Evolutionary conservation across 495 filamentous ascomycete species (phyloP), one percentile per base, ranked within the genome.

Genomic region (Hypoxylon perforatum): DNA sequence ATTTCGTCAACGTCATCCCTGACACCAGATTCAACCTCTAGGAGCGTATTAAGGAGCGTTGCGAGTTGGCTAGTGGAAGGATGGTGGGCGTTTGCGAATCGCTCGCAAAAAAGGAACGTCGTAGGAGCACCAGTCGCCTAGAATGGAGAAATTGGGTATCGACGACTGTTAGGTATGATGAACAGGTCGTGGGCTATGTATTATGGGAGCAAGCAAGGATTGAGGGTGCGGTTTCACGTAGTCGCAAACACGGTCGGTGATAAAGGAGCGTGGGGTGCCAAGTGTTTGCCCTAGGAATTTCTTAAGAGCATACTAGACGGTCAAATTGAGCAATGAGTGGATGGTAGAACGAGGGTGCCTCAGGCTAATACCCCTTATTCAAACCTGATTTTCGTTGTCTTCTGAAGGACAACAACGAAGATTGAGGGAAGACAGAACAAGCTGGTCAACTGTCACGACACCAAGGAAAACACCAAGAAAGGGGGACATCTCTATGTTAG

Each of bases 231-330:
- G 65, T 63, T 63, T 69, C 59, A 69, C 63, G 39, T 64, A 28
- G 44, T 52, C 19, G 51, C 39, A 30, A 33, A 33, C 30, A 54
- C 12, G 39, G 12, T 1, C 42, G 49, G 22, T 42, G 49, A 57
- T 53, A 52, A 63, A 70, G 55, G 67, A 70, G 57, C 25, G 67
- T 62, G 23, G 61, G n/a, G 35, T 39, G 48, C 54, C 63, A 33
- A 65, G 33, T 33, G 30, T 39, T 59, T 54, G 10, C 23, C 8
- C 44, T 62, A 9, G 49, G 21, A 21, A 54, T 28, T 25, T 3
- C n/a, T n/a, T n/a, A n/a, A 63, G 51, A 45, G 64, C 52, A 59
- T 55, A 14, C 63, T 63, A 47, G 66, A 69, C 36, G 12, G 60
- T 15, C 15, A n/a, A 42, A 3, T 38, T 28, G 3, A 41, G 14